Evolutionary conservation across 2,329 filamentous ascomycete species (phyloP).

Genomic region (Graphilbum ipis-grandicollis): DNA sequence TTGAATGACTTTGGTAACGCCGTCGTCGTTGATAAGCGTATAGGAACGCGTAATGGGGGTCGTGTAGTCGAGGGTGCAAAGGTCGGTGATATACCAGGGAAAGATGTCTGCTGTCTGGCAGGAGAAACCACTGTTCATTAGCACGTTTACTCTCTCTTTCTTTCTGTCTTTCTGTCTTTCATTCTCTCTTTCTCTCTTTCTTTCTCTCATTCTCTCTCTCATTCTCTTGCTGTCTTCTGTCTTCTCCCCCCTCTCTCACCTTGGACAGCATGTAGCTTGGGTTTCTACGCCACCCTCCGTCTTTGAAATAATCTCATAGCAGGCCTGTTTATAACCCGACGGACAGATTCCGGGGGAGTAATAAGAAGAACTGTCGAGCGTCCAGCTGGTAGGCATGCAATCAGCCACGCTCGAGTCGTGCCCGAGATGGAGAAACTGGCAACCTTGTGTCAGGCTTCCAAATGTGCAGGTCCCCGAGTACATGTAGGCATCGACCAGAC

Average conservation of each 20-base stretch:
- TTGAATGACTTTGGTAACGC: background rate
- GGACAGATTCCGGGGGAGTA: slow-evolving; percentile 7
- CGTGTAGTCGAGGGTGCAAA: slow-evolving; percentile 3
- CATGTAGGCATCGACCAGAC: slow-evolving; percentile 2
- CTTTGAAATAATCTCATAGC: background rate
- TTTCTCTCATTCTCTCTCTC: background rate
- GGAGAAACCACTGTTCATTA: background rate
- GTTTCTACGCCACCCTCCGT: background rate
- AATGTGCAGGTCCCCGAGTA: background rate
- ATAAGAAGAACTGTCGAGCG: no score
- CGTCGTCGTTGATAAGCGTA: no score
- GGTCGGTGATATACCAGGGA: slow-evolving; percentile 3
- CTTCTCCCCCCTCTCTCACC: background rate
- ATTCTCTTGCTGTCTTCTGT: background rate
- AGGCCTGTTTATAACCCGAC: slow-evolving; percentile 3
- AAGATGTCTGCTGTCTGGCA: slow-evolving; percentile 1
- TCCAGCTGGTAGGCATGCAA: slow-evolving; percentile 3
- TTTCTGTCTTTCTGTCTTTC: no score
- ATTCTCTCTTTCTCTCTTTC: no score
- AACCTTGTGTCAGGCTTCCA: background rate
- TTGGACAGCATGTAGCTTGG: slow-evolving; percentile 5
- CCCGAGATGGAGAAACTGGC: slow-evolving; percentile 4
- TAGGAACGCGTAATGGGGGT: background rate
- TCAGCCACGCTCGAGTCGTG: background rate
- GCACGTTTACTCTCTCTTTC: no score